These are phyloP conservation scores for Cyclanthera cordifolia DNA, from an alignment of 306 rosid genomes.

Conservation along the genomic window DNA sequence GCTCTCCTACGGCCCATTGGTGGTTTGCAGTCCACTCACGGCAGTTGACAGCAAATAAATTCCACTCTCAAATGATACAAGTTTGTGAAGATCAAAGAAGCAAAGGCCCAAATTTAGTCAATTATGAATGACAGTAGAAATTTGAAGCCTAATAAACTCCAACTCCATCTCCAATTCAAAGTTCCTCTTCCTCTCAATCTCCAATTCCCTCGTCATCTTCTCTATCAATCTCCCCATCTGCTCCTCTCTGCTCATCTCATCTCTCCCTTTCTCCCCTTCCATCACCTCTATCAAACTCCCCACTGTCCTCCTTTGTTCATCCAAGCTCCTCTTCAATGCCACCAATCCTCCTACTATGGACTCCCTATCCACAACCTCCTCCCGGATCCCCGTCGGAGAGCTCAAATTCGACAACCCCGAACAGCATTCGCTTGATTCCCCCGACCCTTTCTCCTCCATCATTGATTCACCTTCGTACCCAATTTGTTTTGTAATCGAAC, in stretches of 20 bases:
- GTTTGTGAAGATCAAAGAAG: too few relatives aligned
- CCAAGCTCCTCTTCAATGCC: conserved; percentile 22
- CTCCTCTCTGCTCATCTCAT: conserved; percentile 23
- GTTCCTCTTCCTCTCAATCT: conserved; percentile 25
- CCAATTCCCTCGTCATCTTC: conserved; percentile 24
- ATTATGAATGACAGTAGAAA: background rate
- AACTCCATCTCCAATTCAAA: conserved; percentile 24
- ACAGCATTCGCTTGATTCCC: conserved; percentile 9
- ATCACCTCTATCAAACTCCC: conserved; percentile 8
- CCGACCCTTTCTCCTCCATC: conserved; percentile 11
- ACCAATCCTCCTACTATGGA: conserved; percentile 10
- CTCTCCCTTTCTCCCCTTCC: conserved; percentile 1
- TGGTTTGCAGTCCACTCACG: too few relatives aligned
- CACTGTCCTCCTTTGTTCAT: conserved; percentile 20
- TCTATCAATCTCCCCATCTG: conserved; percentile 18
- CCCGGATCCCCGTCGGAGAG: background rate
- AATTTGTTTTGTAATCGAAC: conserved; percentile 17
- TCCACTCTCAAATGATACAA: too few relatives aligned
- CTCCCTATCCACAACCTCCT: conserved; percentile 13
- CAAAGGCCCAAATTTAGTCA: background rate
- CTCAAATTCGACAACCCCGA: conserved; percentile 6
- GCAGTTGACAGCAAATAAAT: too few relatives aligned
- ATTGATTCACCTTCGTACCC: conserved; percentile 21
- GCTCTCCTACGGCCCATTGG: too few relatives aligned
- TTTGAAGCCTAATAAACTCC: conserved; percentile 24